Conservation (phyloP, 1,139 yeast species). For the Candida freyschussii region DNA sequence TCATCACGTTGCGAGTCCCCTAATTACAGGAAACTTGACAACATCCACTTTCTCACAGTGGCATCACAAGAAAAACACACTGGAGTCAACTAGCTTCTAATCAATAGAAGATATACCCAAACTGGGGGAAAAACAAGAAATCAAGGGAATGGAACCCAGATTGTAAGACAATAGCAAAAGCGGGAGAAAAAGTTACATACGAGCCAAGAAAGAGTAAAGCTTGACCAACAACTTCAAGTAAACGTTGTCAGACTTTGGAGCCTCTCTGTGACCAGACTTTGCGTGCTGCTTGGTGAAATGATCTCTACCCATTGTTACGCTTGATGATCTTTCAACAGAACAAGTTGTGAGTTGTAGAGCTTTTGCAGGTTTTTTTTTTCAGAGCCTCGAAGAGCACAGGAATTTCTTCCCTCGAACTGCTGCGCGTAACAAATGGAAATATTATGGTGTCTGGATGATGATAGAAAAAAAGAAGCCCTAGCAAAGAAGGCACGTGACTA, state of each 20-base stretch:
- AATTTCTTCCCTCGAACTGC: too few species aligned
- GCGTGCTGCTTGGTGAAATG: slow-evolving; percentile 94
- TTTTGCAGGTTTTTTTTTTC: too few species aligned
- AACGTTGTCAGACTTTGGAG: slow-evolving; percentile 99
- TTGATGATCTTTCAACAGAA: too few species aligned
- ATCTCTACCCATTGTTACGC: slow-evolving; percentile 92
- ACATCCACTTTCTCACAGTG: too few species aligned
- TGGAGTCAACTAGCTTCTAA: too few species aligned
- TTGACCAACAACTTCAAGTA: slow-evolving; percentile 97
- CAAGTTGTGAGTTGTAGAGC: background rate
- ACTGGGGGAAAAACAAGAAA: background rate
- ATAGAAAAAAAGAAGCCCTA: background rate
- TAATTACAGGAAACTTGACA: too few species aligned
- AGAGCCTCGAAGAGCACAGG: background rate
- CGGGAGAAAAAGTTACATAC: slow-evolving; percentile 58
- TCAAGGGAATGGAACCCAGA: too few species aligned
- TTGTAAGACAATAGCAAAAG: slow-evolving; percentile 8
- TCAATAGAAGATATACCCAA: too few species aligned
- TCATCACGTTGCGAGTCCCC: too few species aligned
- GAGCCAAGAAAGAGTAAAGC: slow-evolving; percentile 98
- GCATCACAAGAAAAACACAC: too few species aligned
- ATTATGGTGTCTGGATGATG: slow-evolving; percentile 8
- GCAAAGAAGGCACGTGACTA: slow-evolving; percentile 5
- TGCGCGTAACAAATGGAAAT: too few species aligned
- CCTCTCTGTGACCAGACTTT: slow-evolving; percentile 94